Evolutionary conservation across 2,329 filamentous ascomycete genomes (phyloP).

Genomic region (Ceratocystis colombiana): DNA sequence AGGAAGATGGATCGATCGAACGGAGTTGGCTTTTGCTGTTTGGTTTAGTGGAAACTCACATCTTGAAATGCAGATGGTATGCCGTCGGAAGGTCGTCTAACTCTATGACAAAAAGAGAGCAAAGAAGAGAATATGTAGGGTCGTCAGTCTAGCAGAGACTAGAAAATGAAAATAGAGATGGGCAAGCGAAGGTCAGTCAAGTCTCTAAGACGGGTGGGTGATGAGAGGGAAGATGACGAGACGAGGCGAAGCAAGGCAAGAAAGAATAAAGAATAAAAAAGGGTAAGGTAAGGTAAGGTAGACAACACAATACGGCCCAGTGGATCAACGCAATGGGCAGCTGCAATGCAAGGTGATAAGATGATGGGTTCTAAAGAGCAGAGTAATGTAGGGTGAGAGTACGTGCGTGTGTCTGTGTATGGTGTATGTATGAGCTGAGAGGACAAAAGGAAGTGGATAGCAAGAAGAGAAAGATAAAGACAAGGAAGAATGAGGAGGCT

Average conservation of each 20-base stretch:
- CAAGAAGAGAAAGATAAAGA: constrained; percentile 10
- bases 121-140: background rate
- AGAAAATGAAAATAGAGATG: constrained; percentile 1
- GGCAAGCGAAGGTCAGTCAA: background rate
- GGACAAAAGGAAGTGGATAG: constrained; percentile 19
- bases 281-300: background rate
- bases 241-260: background rate
- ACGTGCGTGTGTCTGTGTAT: background rate
- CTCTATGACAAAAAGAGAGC: constrained; percentile 6
- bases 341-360: constrained; percentile 24
- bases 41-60: constrained; percentile 9
- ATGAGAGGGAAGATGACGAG: background rate
- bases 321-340: constrained; percentile 16
- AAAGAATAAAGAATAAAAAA: constrained; percentile 3
- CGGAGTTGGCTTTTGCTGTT: background rate
- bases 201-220: background rate
- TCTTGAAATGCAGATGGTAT: constrained; percentile 2
- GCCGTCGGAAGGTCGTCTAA: background rate
- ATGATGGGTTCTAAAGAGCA: constrained; percentile 18
- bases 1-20: background rate
- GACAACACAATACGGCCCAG: constrained; percentile 12
- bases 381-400: background rate
- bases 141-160: background rate
- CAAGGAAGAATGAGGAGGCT: background rate
- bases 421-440: background rate